Base-by-base conservation (phyloP, 192 early-diverging fungal genomes). In the Irineochytrium annulatum region DNA sequence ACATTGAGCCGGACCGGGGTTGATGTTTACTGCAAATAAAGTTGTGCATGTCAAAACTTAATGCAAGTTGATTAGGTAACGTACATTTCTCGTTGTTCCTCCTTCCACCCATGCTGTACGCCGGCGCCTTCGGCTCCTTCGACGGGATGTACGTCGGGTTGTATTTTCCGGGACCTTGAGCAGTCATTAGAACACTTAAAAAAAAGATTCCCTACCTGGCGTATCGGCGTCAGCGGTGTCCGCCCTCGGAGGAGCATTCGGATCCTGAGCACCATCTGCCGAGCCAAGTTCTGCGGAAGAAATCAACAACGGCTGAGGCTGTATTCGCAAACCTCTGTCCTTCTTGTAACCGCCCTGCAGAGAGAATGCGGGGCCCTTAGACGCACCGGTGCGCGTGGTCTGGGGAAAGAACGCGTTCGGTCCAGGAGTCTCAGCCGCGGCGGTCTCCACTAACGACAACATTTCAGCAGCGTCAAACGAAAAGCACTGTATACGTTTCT, bases 391-490 rank as follows among this genome's bases (percentile, higher is more conserved):
- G 16, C 79, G 51, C 6, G 79, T 81, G 8, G 79, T 76, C 48
- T 78, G 76, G 14, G 79, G 79, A 68, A 81, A 81, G 53, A 81
- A 81, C 4, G 60, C 64, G 53, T 81, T 81, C 2, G 79, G 79
- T 2, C 79, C 79, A 34, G 79, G 79, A 4, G 68, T 78, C 35
- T 68, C 67, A 19, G 55, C 41, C 1, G 67, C 56, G 17, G 60
- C 56, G 28, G 57, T 60, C 34, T 65, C 58, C 27, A 57, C 28
- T 1, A 19, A 52, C 4, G 4, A 33, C 37, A 57, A 27, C 33
- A 8, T 19, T 13, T 45, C n/a, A 35, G 28, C 22, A 51, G 41
- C 28, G 49, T 14, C 26, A 19, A 17, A 16, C 51, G 28, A 19
- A 19, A 3, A 17, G 55, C n/a, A 13, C 64, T 41, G n/a, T n/a